These are phyloP conservation scores for Clarireedia homoeocarpa DNA, from an alignment of 2,329 filamentous ascomycete species.

Conservation along the genomic window DNA sequence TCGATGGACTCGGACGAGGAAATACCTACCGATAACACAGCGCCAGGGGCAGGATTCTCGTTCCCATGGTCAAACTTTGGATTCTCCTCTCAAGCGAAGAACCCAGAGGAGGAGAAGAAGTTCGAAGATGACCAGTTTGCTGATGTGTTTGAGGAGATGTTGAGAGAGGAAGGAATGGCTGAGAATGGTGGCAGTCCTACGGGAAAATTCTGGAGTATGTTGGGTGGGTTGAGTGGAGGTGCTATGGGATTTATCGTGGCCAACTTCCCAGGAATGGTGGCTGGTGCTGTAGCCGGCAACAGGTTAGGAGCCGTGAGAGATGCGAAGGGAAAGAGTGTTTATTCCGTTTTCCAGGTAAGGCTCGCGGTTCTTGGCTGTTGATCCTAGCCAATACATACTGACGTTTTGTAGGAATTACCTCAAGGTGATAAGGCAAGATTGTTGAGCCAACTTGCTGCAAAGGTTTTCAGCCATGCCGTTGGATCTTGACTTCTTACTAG, in stretches of 20 bases:
- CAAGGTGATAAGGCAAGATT: conserved; percentile 73
- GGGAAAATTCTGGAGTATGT: conserved; percentile 74
- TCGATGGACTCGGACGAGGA: conserved; percentile 39
- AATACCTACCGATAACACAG: conserved; percentile 33
- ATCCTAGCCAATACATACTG: not conserved
- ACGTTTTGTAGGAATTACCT: conserved; percentile 52
- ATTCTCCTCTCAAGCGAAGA: conserved; percentile 38
- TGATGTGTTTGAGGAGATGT: conserved; percentile 84
- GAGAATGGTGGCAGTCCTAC: conserved; percentile 57
- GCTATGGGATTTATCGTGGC: conserved; percentile 92
- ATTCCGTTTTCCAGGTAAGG: conserved; percentile 54
- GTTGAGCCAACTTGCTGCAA: conserved; percentile 68
- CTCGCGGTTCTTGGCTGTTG: no score
- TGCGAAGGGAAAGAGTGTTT: conserved; percentile 89
- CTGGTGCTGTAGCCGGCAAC: conserved; percentile 88
- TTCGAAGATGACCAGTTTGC: conserved; percentile 76
- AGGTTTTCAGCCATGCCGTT: conserved; percentile 62
- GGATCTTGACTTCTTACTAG: conserved; percentile 29
- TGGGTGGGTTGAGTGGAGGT: conserved; percentile 80
- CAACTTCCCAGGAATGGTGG: conserved; percentile 81
- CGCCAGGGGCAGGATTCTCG: conserved; percentile 32
- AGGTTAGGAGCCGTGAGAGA: conserved; percentile 84
- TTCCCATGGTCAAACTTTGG: conserved; percentile 73
- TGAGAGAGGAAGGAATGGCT: conserved; percentile 76
- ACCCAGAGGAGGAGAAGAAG: conserved; percentile 44